Evolutionary conservation across 441 rosid genomes (phyloP), one percentile per base, ranked within the genome.

Genomic region (Omphalea diandra): DNA sequence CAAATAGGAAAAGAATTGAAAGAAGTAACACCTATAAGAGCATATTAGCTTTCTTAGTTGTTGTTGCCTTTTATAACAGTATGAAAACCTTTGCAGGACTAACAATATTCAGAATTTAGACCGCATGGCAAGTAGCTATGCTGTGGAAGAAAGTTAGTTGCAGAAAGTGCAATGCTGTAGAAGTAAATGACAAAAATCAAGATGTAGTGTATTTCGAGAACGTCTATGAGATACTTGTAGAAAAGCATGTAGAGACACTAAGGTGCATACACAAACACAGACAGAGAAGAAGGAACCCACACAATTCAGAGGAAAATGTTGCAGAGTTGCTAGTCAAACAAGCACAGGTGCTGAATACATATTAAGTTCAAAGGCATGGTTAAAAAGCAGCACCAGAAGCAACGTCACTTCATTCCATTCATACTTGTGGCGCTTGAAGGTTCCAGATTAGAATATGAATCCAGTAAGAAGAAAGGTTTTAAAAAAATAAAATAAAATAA

Each of bases 1-100:
- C 10, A 68, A 27, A 49, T 5, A 27, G 33, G 35, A 15, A 55
- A 11, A 5, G 35, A 55, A 14, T 50, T 61, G 66, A 15, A 14
- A 71, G 0, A 43, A 71, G 46, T 36, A 60, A 60, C 41, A 68
- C 40, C 56, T 3, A 3, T 11, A 66, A 44, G 27, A 36, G 61
- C 26, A 35, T 24, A 7, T 11, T 26, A 17, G 41, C 32, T 5
- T 14, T 43, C 4, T 27, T 27, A 43, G 7, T 29, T 43, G 53
- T 3, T 15, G 27, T 38, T 24, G 31, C 35, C 33, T 24, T 55
- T 36, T 22, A 1, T 3, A 36, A 29, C 56, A 33, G 29, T 32
- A 33, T 22, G 57, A 71, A 68, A 5, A 69, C 33, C 15, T 33
- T 65, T 58, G 50, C 18, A 33, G 9, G 35, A 43, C 38, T 17